Percentiles rank a stretch among this genome's conserved stretches.
phyloP scores from a whole-genome alignment of 306 rosid genomes.

The Rosa multiflora region DNA sequence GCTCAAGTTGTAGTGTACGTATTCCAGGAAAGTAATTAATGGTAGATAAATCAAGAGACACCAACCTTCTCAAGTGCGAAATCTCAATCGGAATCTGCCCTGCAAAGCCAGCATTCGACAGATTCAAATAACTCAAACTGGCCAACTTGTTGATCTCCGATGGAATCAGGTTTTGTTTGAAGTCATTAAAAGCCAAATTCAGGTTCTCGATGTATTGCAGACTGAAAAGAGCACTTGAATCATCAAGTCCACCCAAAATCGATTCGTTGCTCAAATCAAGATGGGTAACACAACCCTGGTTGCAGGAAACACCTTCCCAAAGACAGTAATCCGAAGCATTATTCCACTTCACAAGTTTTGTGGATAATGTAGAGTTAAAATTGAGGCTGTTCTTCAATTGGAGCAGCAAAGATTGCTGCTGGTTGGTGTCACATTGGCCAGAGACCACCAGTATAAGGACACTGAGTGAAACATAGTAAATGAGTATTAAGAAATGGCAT shows the following conservation, averaged over 20 bases:
- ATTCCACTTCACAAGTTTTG: constrained; percentile 38
- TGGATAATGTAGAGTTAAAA: not conserved
- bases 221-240: constrained; percentile 28
- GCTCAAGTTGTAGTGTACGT: constrained; percentile 11
- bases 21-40: accelerated
- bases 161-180: not conserved
- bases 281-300: constrained; percentile 19
- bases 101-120: constrained; percentile 21
- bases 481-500: too few species aligned
- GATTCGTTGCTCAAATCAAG: constrained; percentile 24
- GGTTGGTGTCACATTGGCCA: constrained; percentile 42
- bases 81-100: constrained; percentile 34
- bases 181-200: constrained; percentile 13
- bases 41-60: constrained; percentile 32
- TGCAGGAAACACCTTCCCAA: constrained; percentile 54
- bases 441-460: not conserved
- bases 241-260: not conserved
- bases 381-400: constrained; percentile 39
- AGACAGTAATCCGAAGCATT: constrained; percentile 30
- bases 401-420: constrained; percentile 21
- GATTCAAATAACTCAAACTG: constrained; percentile 21
- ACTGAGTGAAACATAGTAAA: too few species aligned
- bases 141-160: not conserved
- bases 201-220: constrained; percentile 18
- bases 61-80: constrained; percentile 22